Evolutionary conservation across 129 eudicot genomes (phyloP), one percentile per base, ranked within the genome.

Genomic region (Silybum marianum): DNA sequence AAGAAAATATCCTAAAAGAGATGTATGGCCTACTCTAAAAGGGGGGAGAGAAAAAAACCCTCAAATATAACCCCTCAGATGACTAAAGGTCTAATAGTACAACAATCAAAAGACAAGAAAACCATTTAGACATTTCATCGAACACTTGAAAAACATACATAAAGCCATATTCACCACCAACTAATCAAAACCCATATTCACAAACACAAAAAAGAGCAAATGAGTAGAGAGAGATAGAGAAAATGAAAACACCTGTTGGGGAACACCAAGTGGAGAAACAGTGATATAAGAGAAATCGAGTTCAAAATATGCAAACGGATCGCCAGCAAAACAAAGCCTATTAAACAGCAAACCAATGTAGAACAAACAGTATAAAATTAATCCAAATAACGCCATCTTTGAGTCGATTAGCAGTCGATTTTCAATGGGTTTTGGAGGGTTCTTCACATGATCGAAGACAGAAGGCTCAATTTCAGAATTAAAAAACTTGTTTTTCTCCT

Each of bases 231-330:
- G 11, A 46, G 36, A 32, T 4, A 19, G 36, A 70, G 44, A 48
- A 18, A 7, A 51, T 5, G 6, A 66, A 58, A 9, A 69, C 19
- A 95, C 99, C 98, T 90, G 92, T 84, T 95, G 99, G 24, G 97
- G 90, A 67, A 93, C 95, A 71, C 99, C 99, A 63, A 95, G 91
- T 24, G 99, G 99, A 87, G 98, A 95, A 40, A 86, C 95, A 76
- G 95, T 91, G n/a, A 90, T 85, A 85, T 95, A 95, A 83, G 90
- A 88, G 80, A 90, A 73, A 26, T 84, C 92, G 36, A 95, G 87
- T 0, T 87, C 86, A 25, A 82, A 85, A 60, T 79, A 73, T 7
- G 85, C 90, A 65, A 80, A 88, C 0, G 98, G 94, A 79, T 95
- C 98, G 2, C 79, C 94, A 16, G 86, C 85, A 6, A 77, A 89